Evolutionary conservation across 2,329 filamentous ascomycete species (phyloP), one percentile per base, ranked within the genome.

Genomic region (Beauveria sp.): DNA sequence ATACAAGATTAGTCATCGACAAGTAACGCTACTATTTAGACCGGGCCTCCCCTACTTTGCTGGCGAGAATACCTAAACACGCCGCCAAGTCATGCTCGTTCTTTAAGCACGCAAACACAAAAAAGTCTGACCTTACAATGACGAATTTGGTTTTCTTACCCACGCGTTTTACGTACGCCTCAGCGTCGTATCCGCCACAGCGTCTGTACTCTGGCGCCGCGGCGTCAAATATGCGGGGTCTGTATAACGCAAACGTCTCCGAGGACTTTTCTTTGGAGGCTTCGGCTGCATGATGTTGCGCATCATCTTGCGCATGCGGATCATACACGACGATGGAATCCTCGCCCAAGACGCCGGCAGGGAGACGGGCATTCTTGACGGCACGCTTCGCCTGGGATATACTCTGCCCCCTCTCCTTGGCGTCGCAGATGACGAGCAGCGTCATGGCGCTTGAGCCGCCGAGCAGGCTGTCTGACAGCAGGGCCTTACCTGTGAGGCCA

Each of bases 71-170:
- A 34, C 18, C 53, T 16, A 56, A 40, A 6, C 42, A 56, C 5
- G 45, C 18, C 3, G n/a, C 26, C 45, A 64, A 42, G 20, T 61
- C 34, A 12, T 24, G 24, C 8, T 48, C 22, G 31, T 50, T 57
- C 12, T 63, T 42, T 5, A 57, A 61, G 10, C 60, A 48, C 8
- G 63, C 65, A 61, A 65, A 66, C 18, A 63, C 56, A 50, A 65
- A 66, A 10, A 62, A 43, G 40, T 66, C 65, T 7, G 63, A 58
- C 22, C 65, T 53, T 9, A 66, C 14, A 31, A 66, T 62, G 1
- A 60, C 52, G 34, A 62, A 66, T 5, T 24, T 40, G 2, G 60
- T 52, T 28, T 59, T 28, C 4, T 50, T 62, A 56, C 24, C 52
- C 38, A 40, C n/a, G 5, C 16, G 65, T 55, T 26, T 58, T 10